Evolutionary conservation across 371 early-diverging fungal genomes (phyloP).

Genomic region (Mortierella sp.): DNA sequence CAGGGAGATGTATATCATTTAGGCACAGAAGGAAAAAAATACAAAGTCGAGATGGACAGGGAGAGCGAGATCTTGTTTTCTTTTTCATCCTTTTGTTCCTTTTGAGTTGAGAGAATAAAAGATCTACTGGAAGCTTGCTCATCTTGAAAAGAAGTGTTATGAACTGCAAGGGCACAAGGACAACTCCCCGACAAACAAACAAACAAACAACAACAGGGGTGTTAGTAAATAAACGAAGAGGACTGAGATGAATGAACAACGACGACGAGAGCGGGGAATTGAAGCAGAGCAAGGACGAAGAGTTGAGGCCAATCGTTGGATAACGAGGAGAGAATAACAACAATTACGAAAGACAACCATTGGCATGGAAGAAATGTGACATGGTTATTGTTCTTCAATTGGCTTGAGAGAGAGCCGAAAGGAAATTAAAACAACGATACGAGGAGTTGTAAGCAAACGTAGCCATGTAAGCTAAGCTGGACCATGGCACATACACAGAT

Average conservation of each 20-base stretch:
- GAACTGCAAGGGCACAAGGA: slow-evolving; percentile 6
- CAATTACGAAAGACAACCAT: neutral
- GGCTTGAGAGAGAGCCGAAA: no score
- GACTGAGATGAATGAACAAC: neutral
- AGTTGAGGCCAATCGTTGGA: neutral
- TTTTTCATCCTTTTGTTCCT: no score
- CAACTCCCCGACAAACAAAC: neutral
- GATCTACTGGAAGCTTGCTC: neutral
- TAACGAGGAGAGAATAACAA: neutral
- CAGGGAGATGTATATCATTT: neutral
- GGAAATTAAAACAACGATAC: no score
- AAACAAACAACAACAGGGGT: neutral
- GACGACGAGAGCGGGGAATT: neutral
- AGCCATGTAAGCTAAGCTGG: no score
- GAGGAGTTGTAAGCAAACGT: no score
- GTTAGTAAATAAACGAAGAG: neutral
- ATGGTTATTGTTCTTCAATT: no score
- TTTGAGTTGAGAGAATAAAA: neutral
- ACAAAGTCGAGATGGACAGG: neutral
- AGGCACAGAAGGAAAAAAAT: slow-evolving; percentile 8
- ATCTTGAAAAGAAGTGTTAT: neutral
- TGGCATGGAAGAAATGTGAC: neutral
- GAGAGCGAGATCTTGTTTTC: neutral
- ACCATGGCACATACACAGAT: no score
- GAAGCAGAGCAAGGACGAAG: no score